Evolutionary conservation across 1,284 basidiomycete genomes (phyloP).

Genomic region (Cystobasidium slooffiae): DNA sequence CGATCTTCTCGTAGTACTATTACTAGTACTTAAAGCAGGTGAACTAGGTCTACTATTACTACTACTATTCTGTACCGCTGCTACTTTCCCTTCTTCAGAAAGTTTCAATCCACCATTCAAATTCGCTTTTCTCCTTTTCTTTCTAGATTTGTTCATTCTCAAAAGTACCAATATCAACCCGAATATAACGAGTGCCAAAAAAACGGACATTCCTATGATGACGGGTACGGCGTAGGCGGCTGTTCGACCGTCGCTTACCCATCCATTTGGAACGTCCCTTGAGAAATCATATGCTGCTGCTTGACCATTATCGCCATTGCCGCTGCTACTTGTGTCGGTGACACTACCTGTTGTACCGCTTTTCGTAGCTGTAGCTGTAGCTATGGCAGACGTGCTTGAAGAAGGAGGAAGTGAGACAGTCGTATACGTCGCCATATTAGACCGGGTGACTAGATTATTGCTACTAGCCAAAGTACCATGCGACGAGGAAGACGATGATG

Average conservation of each 20-base stretch:
- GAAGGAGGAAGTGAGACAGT: background rate
- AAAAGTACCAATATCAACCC: slow-evolving; percentile 14
- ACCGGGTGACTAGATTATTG: background rate
- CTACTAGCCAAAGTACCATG: background rate
- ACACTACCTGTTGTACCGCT: background rate
- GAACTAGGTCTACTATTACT: slow-evolving; percentile 15
- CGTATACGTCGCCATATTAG: slow-evolving; percentile 16
- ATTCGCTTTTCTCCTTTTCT: slow-evolving; percentile 3
- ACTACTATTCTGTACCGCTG: no score
- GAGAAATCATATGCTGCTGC: slow-evolving; percentile 31
- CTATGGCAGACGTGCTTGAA: background rate
- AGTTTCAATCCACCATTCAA: slow-evolving; percentile 26
- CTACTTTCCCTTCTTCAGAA: slow-evolving; percentile 30
- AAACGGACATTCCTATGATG: slow-evolving; percentile 39
- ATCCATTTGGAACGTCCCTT: slow-evolving; percentile 32
- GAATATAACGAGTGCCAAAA: slow-evolving; percentile 36
- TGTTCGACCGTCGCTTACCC: slow-evolving; percentile 40
- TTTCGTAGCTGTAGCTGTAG: slow-evolving; percentile 1
- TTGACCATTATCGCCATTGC: background rate
- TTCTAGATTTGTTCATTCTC: slow-evolving; percentile 15
- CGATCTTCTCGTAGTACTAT: no score
- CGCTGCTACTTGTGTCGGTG: background rate
- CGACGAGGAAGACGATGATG: background rate
- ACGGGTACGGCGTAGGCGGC: slow-evolving; percentile 41
- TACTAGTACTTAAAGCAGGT: background rate